phyloP scores from a whole-genome alignment of 106 monocot species.

The Triglochin maritima region DNA sequence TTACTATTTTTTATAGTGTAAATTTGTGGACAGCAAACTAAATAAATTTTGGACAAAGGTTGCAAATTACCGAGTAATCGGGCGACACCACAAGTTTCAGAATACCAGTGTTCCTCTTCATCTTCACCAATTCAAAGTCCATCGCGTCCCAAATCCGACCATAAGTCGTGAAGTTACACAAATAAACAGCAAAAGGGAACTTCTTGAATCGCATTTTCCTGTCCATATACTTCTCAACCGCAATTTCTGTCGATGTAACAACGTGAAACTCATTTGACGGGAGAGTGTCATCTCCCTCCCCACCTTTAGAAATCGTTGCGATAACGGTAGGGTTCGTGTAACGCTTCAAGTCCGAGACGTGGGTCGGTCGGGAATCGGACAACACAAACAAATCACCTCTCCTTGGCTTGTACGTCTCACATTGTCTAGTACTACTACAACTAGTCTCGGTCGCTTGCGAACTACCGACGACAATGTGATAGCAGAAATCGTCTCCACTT shows the following conservation, averaged over 20 bases:
- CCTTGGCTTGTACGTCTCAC: constrained; percentile 13
- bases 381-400: constrained; percentile 21
- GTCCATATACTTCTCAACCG: background rate
- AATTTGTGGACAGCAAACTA: background rate
- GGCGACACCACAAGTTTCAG: constrained; percentile 1
- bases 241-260: background rate
- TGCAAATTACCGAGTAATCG: constrained; percentile 2
- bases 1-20: background rate
- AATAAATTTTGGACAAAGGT: no score
- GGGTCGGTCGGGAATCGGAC: constrained; percentile 8
- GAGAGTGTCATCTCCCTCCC: constrained; percentile 2
- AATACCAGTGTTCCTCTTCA: background rate
- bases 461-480: background rate
- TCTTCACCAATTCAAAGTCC: background rate
- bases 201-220: background rate
- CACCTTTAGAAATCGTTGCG: constrained; percentile 13
- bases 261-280: background rate
- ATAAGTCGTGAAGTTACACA: background rate
- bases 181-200: constrained; percentile 12
- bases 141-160: constrained; percentile 1
- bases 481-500: background rate
- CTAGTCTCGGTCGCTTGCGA: background rate
- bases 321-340: constrained; percentile 6
- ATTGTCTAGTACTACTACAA: no score
- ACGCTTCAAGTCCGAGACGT: constrained; percentile 11